phyloP scores from a whole-genome alignment of 345 rosid species.

The Lenwebbia sp. region DNA sequence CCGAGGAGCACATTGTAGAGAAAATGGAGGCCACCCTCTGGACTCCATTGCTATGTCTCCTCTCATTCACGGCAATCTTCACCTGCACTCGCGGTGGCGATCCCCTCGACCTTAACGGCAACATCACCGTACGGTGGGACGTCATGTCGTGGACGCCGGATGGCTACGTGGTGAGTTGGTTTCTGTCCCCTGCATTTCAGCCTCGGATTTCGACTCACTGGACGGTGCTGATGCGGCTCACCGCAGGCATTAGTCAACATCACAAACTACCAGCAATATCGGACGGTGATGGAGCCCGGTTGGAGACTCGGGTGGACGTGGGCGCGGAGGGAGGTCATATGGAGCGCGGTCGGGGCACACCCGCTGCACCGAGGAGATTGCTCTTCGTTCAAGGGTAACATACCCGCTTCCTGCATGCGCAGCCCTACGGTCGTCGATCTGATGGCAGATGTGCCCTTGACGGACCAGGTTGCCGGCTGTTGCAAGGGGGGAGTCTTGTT shows the following conservation, averaged over 20 bases:
- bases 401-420: conserved; percentile 81
- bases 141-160: background rate
- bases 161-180: background rate
- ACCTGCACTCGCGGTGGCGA: background rate
- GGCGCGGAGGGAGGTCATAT: conserved; percentile 71
- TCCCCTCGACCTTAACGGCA: background rate
- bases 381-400: conserved; percentile 41
- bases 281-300: conserved; percentile 70
- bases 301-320: conserved; percentile 81
- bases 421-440: conserved; percentile 63
- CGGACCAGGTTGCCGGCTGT: conserved; percentile 58
- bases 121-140: conserved; percentile 6
- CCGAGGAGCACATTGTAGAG: background rate
- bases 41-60: conserved; percentile 1
- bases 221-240: background rate
- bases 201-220: background rate
- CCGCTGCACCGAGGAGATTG: conserved; percentile 80
- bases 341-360: conserved; percentile 56
- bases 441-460: conserved; percentile 62
- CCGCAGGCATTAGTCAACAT: conserved; percentile 9
- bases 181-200: background rate
- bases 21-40: background rate
- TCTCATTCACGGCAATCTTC: conserved; percentile 1
- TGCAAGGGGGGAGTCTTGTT: background rate
- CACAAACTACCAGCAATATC: conserved; percentile 71